Base-by-base conservation (phyloP, 2,329 filamentous ascomycete genomes). In the Calonectria montana region DNA sequence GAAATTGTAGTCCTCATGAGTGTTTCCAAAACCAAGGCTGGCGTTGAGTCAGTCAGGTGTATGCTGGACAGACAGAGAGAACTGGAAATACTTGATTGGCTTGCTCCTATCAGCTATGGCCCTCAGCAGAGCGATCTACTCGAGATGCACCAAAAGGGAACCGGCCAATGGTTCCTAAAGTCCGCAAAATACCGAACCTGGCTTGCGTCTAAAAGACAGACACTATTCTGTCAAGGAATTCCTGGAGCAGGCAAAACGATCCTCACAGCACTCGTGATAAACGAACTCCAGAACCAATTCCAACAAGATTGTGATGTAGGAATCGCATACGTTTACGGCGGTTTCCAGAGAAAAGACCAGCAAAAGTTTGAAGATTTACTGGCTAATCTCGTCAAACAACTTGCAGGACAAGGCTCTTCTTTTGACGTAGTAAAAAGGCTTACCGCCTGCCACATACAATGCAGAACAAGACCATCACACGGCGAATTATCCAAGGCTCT, bases 161-260 rank as follows among this genome's bases (percentile, higher is more conserved):
- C 86, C 2, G 82, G 85, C 0, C 69, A 82, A 61, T 88, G 86
- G 86, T 76, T 88, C 1, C 73, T 88, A 0, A 72, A 83, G 3
- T 84, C 83, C 0, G 12, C 9, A 0, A 76, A 83, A 23, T 85
- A 80, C 70, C 39, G 67, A 27, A 41, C 45, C 2, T 86, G 82
- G 84, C 1, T 80, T 0, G 43, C 67, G 3, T 48, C 62, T 0
- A 48, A 67, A 1, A 77, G 73, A 3, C 66, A 79, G 29, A 83
- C 77, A 0, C 63, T 88, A 1, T 86, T 85, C 70, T 87, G 83
- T 71, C 81, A 78, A 8, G 84, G 84, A 1, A 75, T 75, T 16
- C 74, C 75, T 3, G 75, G 73, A 5, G 69, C 70, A 6, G 86
- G 87, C 3, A 89, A 89, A 53, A 78, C 77, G 1, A 70, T 79